Evolutionary conservation across 2,329 filamentous ascomycete species (phyloP), one percentile per base, ranked within the genome.

Genomic region (Aspergillus sp.): DNA sequence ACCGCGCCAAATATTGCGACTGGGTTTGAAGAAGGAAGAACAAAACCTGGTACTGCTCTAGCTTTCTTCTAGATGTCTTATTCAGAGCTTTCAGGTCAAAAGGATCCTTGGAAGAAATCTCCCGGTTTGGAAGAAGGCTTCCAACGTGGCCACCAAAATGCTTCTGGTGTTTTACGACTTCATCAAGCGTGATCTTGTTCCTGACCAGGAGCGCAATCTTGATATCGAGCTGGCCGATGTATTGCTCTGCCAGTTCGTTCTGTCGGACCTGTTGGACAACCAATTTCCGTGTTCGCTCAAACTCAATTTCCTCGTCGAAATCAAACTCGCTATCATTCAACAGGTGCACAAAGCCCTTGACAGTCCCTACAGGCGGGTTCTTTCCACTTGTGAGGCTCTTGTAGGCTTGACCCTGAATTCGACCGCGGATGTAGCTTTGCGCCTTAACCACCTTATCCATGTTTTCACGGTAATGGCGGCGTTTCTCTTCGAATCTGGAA

Each of bases 381-480:
- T 96, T 97, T 62, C 95, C 96, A 32, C 88, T 93, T 2, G 93
- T 98, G 65, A 99, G 83, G 73, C 91, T 96, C 84, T 96, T 97
- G 82, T 99, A 99, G 2, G 95, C 95, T 77, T 99, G 92, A 54
- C 95, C 95, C 76, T 99, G 95, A 53, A 98, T 91, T 73, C 96
- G 95, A 66, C 89, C 95, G 63, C 95, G 88, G 56, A 98, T 89
- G 67, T 98, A 96, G 74, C 95, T 99, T 75, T 99, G 96, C 59
- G 98, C 92, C 78, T 99, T 99, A 82, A 99, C 89, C 25, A 99
- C 95, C 77, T 96, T 98, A 71, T 96, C 88, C 95, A 99, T 99
- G 72, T 99, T 99, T 77, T 96, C 89, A 67, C 90, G 89, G 81
- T 93, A 99, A 79, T 90, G 94, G 21, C 87, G 88, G 72, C 90